Conservation (phyloP, 1,284 basidiomycete genomes). For the Ganoderma sinense region DNA sequence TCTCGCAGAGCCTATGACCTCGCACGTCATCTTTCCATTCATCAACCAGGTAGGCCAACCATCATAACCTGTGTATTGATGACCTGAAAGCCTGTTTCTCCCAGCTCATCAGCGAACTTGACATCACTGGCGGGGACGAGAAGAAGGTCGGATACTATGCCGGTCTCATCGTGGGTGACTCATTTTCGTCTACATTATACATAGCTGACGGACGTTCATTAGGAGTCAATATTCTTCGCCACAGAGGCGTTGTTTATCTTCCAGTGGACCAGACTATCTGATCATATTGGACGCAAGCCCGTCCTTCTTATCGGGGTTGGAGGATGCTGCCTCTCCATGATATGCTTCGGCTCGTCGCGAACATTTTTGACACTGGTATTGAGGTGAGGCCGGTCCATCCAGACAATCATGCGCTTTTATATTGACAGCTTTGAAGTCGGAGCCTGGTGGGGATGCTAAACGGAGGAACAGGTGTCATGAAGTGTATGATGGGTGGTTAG, state of each 20-base stretch:
- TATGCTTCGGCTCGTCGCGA: conserved; percentile 60
- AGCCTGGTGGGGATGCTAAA: conserved; percentile 60
- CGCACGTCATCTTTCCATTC: conserved; percentile 64
- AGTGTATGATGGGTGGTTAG: conserved; percentile 49
- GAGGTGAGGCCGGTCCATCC: conserved; percentile 31
- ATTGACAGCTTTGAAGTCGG: conserved; percentile 42
- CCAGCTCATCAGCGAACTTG: conserved; percentile 57
- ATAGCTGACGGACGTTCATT: not conserved
- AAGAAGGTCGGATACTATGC: conserved; percentile 70
- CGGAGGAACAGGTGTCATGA: conserved; percentile 62
- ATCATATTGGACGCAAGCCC: conserved; percentile 65
- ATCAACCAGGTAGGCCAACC: conserved; percentile 57
- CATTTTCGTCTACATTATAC: not conserved
- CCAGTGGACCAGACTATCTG: conserved; percentile 66
- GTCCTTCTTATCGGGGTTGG: conserved; percentile 57
- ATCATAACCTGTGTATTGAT: not conserved
- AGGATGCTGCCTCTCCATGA: conserved; percentile 59
- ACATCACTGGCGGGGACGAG: conserved; percentile 61
- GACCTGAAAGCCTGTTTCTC: not conserved
- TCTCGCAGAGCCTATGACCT: conserved; percentile 59
- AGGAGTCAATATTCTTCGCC: conserved; percentile 65
- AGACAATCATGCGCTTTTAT: not conserved
- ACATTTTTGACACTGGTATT: conserved; percentile 50
- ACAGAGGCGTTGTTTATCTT: conserved; percentile 63
- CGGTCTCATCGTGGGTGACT: conserved; percentile 55